These are phyloP conservation scores for Plectosphaerella sp. DNA, from an alignment of 2,329 filamentous ascomycete species.

Conservation along the genomic window DNA sequence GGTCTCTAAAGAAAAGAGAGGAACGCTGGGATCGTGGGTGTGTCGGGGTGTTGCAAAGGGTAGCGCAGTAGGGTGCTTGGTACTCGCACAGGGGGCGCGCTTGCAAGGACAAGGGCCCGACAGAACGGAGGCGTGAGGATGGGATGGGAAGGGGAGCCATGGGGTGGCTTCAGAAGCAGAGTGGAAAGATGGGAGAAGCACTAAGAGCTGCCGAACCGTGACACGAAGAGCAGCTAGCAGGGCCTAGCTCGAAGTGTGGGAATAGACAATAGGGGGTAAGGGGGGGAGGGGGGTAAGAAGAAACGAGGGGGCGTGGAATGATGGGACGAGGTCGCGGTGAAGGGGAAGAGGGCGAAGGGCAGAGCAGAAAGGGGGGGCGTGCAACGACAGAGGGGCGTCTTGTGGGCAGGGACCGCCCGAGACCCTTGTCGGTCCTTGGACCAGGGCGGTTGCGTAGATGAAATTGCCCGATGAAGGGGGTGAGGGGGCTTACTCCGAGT, in stretches of 20 bases:
- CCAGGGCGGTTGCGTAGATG: constrained; percentile 32
- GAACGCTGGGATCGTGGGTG: constrained; percentile 9
- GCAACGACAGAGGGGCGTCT: neutral
- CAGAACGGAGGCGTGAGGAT: constrained; percentile 2
- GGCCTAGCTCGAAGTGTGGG: constrained; percentile 5
- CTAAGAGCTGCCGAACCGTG: constrained; percentile 14
- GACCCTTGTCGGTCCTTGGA: constrained; percentile 9
- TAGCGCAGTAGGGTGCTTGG: constrained; percentile 4
- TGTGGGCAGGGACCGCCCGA: constrained; percentile 15
- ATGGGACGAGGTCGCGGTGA: neutral
- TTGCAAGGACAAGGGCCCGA: neutral
- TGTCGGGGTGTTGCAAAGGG: constrained; percentile 9
- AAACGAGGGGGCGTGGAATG: neutral
- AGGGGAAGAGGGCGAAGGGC: neutral
- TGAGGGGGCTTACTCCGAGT: constrained; percentile 3
- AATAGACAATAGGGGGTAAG: neutral
- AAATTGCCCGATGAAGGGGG: constrained; percentile 37
- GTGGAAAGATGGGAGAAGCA: constrained; percentile 25
- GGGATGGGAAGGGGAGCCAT: constrained; percentile 23
- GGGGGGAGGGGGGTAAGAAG: neutral
- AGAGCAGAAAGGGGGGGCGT: too few species aligned
- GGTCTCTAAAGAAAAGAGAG: neutral
- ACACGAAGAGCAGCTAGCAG: constrained; percentile 19
- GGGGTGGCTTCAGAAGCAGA: constrained; percentile 10
- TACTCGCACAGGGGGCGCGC: constrained; percentile 8